Base-by-base conservation (phyloP, 495 filamentous ascomycete genomes). In the Cercophora scortea region DNA sequence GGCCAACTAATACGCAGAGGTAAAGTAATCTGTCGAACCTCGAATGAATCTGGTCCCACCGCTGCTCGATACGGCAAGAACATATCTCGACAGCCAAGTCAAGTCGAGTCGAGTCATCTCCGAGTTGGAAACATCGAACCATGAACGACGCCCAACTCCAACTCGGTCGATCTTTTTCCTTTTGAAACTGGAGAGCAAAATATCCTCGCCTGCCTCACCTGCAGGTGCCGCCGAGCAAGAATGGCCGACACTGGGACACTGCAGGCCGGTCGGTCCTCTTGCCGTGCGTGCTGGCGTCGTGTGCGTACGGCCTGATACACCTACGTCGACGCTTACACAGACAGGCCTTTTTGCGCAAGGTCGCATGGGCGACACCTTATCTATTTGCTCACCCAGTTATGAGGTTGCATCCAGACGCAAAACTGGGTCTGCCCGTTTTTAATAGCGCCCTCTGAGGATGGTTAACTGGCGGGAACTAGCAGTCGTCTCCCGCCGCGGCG, bases 141-240 rank as follows among this genome's bases (percentile, higher is more conserved):
- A 25, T 25, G 25, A 40, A 39, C 36, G 47, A 49, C 40, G 47
- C 47, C 47, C 40, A 49, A 49, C 47, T 40, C 47, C 40, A 49
- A 49, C 47, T 40, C 6, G 16, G 32, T 49, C 47, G 9, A 11
- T n/a, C 9, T 3, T 47, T 36, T 47, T 17, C 12, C 45, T n/a
- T 4, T 25, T 25, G 25, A 25, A 25, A 25, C 25, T 25, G 25
- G 5, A 25, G 5, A 25, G 25, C 2, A 25, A 19, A 45, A 19
- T 42, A 6, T 16, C 7, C 45, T 35, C 13, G 17, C 45, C 1
- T 13, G 44, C 44, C 12, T 33, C 13, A 6, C 45, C 32, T 47
- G 45, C 45, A 47, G 46, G 39, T 15, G 46, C 46, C 34, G 46
- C 46, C 32, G 46, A 34, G 34, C 46, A 19, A 48, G 32, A 9